phyloP scores from a whole-genome alignment of 2,329 filamentous ascomycete genomes.

The Phyllosticta paracitricarpa region DNA sequence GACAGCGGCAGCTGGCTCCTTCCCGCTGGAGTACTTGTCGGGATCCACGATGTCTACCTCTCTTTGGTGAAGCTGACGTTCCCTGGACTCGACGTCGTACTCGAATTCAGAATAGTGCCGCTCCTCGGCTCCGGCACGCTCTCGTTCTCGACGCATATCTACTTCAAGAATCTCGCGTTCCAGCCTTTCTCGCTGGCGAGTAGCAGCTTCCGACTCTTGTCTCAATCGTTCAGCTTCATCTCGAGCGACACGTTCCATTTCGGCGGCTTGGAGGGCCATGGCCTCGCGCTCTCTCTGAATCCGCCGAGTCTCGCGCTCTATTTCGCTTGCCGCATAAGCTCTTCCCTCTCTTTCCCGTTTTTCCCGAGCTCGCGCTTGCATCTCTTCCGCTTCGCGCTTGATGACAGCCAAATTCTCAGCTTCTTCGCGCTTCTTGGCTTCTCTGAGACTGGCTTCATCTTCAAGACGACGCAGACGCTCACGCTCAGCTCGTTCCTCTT shows the following conservation, averaged over 20 bases:
- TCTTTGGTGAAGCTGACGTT: conserved; percentile 24
- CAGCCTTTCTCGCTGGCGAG: conserved; percentile 14
- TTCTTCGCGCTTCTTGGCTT: conserved; percentile 13
- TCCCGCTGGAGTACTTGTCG: conserved; percentile 21
- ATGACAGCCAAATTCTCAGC: conserved; percentile 14
- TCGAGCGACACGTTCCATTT: conserved; percentile 17
- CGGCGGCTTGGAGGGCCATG: conserved; percentile 12
- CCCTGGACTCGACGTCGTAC: conserved; percentile 15
- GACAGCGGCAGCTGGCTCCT: conserved; percentile 21
- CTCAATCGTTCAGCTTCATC: conserved; percentile 17
- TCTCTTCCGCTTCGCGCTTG: conserved; percentile 15
- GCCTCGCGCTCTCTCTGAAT: conserved; percentile 20
- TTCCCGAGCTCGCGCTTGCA: conserved; percentile 14
- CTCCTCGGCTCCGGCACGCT: conserved; percentile 18
- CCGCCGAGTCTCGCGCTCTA: conserved; percentile 23
- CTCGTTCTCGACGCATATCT: conserved; percentile 2
- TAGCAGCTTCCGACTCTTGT: conserved; percentile 11
- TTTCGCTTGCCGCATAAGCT: conserved; percentile 7
- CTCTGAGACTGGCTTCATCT: conserved; percentile 17
- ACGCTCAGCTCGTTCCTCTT: conserved; percentile 14
- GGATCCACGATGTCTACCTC: conserved; percentile 24
- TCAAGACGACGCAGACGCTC: conserved; percentile 10
- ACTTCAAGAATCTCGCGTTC: conserved; percentile 14
- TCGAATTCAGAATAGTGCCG: conserved; percentile 16
- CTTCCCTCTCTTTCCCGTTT: conserved; percentile 16